Evolutionary conservation across 805 yeast species (phyloP).

Genomic region (Jamesozyma gamospora): DNA sequence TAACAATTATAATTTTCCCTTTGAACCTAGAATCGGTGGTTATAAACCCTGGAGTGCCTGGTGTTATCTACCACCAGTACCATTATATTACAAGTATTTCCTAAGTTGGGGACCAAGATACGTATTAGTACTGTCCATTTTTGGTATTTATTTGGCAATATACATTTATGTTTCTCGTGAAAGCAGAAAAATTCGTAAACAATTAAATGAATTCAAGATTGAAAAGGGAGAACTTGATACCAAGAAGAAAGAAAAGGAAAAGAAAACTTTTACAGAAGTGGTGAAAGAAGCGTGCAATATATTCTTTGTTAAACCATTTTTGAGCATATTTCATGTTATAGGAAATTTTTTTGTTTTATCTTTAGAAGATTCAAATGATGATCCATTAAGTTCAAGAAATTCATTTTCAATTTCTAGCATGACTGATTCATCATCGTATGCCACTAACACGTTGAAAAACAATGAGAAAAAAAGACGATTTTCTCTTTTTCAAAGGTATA

Average conservation of each 20-base stretch:
- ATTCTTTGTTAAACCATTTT: neutral
- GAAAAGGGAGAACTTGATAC: neutral
- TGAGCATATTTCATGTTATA: conserved; percentile 1
- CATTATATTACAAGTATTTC: conserved; percentile 63
- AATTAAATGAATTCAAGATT: conserved; percentile 20
- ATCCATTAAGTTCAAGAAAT: conserved; percentile 4
- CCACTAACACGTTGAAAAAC: neutral
- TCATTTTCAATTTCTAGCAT: neutral
- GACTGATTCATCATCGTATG: neutral
- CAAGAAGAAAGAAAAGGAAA: neutral
- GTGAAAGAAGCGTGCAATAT: neutral
- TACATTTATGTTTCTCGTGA: conserved; percentile 64
- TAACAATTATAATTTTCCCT: conserved; percentile 13
- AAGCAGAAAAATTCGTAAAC: conserved; percentile 40
- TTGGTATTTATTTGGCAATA: conserved; percentile 56
- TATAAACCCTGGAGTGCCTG: conserved; percentile 58
- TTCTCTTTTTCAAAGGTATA: neutral
- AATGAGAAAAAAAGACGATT: neutral
- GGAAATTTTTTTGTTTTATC: conserved; percentile 16
- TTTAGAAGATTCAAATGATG: conserved; percentile 13
- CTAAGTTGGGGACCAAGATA: conserved; percentile 80
- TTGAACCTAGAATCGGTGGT: conserved; percentile 33
- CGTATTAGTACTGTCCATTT: conserved; percentile 49
- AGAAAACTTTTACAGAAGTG: neutral
- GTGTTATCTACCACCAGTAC: conserved; percentile 69